Percentiles rank a stretch among this genome's conserved stretches.
These are phyloP conservation scores for Salicornia ramosissima DNA, from an alignment of 148 eudicot species.

Conservation along the genomic window DNA sequence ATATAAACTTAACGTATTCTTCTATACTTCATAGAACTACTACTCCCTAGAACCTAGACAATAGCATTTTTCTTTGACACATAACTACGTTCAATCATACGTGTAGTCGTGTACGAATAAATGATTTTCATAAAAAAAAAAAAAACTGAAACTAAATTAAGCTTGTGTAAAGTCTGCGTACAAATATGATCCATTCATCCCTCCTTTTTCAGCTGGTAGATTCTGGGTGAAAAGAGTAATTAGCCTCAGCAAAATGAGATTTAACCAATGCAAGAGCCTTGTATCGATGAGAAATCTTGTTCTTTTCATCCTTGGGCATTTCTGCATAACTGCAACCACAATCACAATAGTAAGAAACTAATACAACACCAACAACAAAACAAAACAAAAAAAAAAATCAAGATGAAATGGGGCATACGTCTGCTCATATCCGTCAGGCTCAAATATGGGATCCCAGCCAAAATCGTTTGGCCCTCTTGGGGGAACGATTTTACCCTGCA, in stretches of 20 bases:
- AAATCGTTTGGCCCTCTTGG: conserved; percentile 92
- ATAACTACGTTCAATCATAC: too few species aligned
- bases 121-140: too few species aligned
- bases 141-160: too few species aligned
- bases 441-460: conserved; percentile 94
- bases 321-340: conserved; percentile 63
- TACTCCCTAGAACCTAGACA: too few species aligned
- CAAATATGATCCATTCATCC: not conserved
- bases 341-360: not conserved
- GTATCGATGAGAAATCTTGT: conserved; percentile 86
- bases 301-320: conserved; percentile 89
- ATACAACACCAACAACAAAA: too few species aligned
- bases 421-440: conserved; percentile 81
- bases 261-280: conserved; percentile 78
- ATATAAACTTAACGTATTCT: too few species aligned
- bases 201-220: not conserved
- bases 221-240: conserved; percentile 45
- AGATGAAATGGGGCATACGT: conserved; percentile 43
- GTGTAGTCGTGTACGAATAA: too few species aligned
- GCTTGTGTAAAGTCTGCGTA: not conserved
- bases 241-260: conserved; percentile 79
- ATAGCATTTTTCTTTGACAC: too few species aligned
- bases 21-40: too few species aligned
- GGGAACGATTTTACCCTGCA: conserved; percentile 81
- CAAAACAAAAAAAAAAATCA: too few species aligned